Evolutionary conservation across 768 basidiomycete genomes (phyloP).

Genomic region (Phaffia australis): DNA sequence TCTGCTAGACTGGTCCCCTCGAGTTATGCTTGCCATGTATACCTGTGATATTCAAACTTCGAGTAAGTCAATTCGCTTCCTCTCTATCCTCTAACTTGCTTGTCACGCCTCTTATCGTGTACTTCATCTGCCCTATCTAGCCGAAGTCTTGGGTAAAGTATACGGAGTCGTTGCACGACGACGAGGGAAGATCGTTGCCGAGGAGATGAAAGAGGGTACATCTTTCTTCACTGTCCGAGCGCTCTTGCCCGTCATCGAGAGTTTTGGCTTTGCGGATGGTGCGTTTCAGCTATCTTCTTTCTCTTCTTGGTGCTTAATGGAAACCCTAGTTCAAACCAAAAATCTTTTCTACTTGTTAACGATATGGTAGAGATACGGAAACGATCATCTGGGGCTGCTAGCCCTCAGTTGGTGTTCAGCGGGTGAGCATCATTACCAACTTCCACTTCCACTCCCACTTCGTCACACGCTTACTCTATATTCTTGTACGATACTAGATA

Average conservation of each 20-base stretch:
- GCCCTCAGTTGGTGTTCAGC: slow-evolving; percentile 91
- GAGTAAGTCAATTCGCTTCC: slow-evolving; percentile 48
- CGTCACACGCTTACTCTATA: neutral
- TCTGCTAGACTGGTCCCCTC: slow-evolving; percentile 91
- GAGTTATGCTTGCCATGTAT: slow-evolving; percentile 96
- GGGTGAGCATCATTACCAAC: slow-evolving; percentile 48
- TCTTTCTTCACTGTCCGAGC: slow-evolving; percentile 86
- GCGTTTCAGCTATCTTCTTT: slow-evolving; percentile 28
- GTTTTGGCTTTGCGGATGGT: slow-evolving; percentile 97
- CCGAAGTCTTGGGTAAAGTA: slow-evolving; percentile 93
- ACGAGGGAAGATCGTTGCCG: slow-evolving; percentile 81
- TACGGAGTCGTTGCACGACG: slow-evolving; percentile 89
- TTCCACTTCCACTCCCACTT: neutral
- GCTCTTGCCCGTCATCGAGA: slow-evolving; percentile 86
- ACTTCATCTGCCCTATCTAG: slow-evolving; percentile 40
- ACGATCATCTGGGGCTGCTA: slow-evolving; percentile 90
- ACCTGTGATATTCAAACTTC: slow-evolving; percentile 97
- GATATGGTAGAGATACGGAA: slow-evolving; percentile 74
- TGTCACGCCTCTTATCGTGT: neutral
- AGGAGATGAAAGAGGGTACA: slow-evolving; percentile 98
- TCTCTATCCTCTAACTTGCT: neutral
- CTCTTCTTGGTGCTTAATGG: neutral
- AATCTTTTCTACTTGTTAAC: neutral
- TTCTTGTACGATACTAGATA: slow-evolving; percentile 46
- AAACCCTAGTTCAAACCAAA: neutral